These are phyloP conservation scores for Boletus reticulatus DNA, from an alignment of 768 basidiomycete genomes.

Conservation along the genomic window DNA sequence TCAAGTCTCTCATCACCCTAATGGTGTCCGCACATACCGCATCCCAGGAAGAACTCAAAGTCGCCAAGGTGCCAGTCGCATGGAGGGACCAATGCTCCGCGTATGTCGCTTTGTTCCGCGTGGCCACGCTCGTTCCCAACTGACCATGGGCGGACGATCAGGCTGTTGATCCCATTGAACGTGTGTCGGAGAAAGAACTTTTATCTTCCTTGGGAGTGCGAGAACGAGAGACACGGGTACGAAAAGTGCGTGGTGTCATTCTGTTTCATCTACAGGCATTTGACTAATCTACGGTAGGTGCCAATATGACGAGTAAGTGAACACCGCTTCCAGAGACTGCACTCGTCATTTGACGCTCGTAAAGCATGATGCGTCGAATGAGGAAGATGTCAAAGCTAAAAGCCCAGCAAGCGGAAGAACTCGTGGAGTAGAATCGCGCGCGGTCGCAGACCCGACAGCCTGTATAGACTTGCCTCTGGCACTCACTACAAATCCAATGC, in stretches of 20 bases:
- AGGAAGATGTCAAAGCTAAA: conserved; percentile 78
- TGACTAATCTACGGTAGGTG: conserved; percentile 51
- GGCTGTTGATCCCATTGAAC: conserved; percentile 85
- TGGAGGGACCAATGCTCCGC: conserved; percentile 93
- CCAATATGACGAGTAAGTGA: conserved; percentile 89
- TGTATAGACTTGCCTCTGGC: conserved; percentile 9
- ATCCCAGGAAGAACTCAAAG: conserved; percentile 80
- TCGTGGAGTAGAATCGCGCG: conserved; percentile 26
- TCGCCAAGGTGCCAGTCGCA: conserved; percentile 67
- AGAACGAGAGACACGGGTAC: conserved; percentile 81
- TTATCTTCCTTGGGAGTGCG: conserved; percentile 93
- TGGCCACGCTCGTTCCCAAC: background rate
- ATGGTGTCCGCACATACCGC: conserved; percentile 80
- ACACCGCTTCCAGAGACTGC: background rate
- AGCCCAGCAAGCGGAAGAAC: conserved; percentile 40
- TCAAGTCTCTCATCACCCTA: background rate
- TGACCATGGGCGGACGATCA: conserved; percentile 28
- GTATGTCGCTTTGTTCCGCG: conserved; percentile 45
- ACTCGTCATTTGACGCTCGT: background rate
- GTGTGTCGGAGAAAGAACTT: conserved; percentile 73
- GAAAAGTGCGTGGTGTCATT: conserved; percentile 60
- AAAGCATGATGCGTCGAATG: conserved; percentile 86
- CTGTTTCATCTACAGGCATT: background rate
- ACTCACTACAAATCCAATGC: background rate
- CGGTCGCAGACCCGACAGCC: conserved; percentile 13